A percentile compares a stretch with the other conserved stretches of the same genome.
These are phyloP conservation scores for Tolypocladium tropicale DNA, from an alignment of 2,329 filamentous ascomycete genomes.

Conservation along the genomic window DNA sequence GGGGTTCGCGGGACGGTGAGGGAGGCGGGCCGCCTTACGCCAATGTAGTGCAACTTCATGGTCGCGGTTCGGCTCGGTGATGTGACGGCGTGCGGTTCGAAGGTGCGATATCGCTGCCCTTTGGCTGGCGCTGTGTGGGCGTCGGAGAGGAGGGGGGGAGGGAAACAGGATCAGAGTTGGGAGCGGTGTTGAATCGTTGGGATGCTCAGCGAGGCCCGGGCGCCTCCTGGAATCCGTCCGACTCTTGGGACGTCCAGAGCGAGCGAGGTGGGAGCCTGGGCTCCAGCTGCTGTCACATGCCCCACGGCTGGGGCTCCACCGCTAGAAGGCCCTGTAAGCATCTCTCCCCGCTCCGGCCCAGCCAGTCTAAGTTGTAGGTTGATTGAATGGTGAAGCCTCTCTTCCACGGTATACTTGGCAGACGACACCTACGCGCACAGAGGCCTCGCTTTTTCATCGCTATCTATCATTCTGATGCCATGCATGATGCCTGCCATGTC, in stretches of 20 bases:
- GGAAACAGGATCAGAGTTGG: neutral
- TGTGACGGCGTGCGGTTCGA: neutral
- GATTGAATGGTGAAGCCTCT: no score
- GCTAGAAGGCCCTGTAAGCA: no score
- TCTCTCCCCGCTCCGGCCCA: no score
- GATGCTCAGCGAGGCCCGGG: neutral
- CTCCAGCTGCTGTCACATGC: neutral
- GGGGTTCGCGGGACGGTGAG: conserved; percentile 12
- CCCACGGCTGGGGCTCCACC: neutral
- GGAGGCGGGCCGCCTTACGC: conserved; percentile 44
- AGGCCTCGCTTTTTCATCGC: no score
- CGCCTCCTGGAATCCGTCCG: neutral
- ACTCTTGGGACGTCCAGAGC: no score
- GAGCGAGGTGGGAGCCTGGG: neutral
- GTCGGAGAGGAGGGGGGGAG: neutral
- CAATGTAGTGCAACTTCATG: conserved; percentile 55
- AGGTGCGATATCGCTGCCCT: neutral
- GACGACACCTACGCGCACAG: no score
- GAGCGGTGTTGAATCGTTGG: neutral
- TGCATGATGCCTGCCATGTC: no score
- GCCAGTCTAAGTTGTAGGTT: no score
- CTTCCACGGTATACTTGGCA: no score
- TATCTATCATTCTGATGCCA: no score
- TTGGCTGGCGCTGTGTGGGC: neutral
- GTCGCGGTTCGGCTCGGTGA: neutral